Percentiles rank a stretch among this genome's conserved stretches.
Conservation (phyloP, 1,139 yeast species). For the Kodamaea anthophila region DNA sequence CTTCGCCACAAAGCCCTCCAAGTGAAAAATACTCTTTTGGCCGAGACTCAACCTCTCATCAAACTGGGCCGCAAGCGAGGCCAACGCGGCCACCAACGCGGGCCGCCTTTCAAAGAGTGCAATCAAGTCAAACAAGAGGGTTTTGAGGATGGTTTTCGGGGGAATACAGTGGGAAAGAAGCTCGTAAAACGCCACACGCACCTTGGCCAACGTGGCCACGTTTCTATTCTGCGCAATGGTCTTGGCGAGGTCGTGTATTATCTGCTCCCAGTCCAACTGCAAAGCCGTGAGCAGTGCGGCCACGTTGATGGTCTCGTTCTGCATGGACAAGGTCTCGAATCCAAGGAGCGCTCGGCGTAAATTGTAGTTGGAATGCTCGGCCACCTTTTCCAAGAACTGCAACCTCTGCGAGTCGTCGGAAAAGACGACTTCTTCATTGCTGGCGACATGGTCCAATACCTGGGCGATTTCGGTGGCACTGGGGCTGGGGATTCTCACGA, state of each 20-base stretch:
- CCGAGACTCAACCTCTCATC: constrained; percentile 89
- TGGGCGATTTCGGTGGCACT: constrained; percentile 45
- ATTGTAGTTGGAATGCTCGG: constrained; percentile 58
- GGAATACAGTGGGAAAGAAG: constrained; percentile 91
- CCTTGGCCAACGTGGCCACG: constrained; percentile 66
- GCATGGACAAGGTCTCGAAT: constrained; percentile 81
- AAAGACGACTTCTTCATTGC: constrained; percentile 47
- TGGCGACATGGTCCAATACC: constrained; percentile 52
- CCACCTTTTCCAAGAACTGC: constrained; percentile 46
- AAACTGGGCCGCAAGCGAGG: constrained; percentile 66
- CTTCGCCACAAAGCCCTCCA: constrained; percentile 90
- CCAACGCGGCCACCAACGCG: constrained; percentile 43
- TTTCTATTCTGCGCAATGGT: constrained; percentile 55
- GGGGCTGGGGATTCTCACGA: constrained; percentile 86
- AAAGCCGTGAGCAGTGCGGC: constrained; percentile 36
- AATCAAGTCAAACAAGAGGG: constrained; percentile 55
- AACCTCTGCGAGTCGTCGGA: constrained; percentile 33
- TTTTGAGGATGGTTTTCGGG: constrained; percentile 68
- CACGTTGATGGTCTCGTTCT: constrained; percentile 46
- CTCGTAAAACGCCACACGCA: constrained; percentile 76
- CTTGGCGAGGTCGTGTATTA: constrained; percentile 58
- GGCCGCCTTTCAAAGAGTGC: constrained; percentile 24
- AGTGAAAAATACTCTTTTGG: constrained; percentile 81
- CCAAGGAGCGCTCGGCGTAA: constrained; percentile 72
- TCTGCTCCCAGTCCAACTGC: constrained; percentile 82